Percentiles rank a stretch among this genome's conserved stretches.
Conservation (phyloP, 495 filamentous ascomycete species). For the Xylaria longipes region DNA sequence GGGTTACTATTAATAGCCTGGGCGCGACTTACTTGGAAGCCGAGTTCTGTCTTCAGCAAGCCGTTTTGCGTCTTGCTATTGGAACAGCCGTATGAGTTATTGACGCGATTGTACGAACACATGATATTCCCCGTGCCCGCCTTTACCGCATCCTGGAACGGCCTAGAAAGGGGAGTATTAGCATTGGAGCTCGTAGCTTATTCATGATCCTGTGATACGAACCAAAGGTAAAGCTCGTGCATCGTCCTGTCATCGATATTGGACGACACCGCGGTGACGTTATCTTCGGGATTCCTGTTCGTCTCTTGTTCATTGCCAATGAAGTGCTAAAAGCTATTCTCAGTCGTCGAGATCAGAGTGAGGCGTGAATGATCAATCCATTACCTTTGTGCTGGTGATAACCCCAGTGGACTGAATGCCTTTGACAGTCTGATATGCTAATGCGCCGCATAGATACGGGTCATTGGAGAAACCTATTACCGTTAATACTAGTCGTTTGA, state of each 20-base stretch:
- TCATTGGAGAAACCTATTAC: constrained; percentile 53
- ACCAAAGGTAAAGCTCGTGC: constrained; percentile 76
- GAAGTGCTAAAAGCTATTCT: constrained; percentile 53
- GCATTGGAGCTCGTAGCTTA: neutral
- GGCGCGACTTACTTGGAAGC: constrained; percentile 59
- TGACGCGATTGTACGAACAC: constrained; percentile 74
- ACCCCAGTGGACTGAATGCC: constrained; percentile 62
- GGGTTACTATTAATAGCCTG: constrained; percentile 42
- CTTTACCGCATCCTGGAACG: constrained; percentile 69
- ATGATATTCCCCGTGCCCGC: constrained; percentile 68
- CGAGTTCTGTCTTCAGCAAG: constrained; percentile 69
- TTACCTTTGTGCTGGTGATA: constrained; percentile 60
- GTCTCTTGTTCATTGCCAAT: constrained; percentile 72
- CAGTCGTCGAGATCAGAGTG: constrained; percentile 5
- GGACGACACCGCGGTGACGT: constrained; percentile 59
- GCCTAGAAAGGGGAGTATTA: constrained; percentile 41
- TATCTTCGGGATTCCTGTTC: constrained; percentile 58
- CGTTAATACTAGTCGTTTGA: neutral
- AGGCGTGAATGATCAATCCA: neutral
- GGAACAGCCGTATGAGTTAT: constrained; percentile 69
- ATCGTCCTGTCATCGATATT: constrained; percentile 72
- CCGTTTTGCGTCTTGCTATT: constrained; percentile 68
- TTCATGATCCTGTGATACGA: constrained; percentile 39
- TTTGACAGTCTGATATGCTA: constrained; percentile 53
- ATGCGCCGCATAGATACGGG: constrained; percentile 55